phyloP scores from a whole-genome alignment of 129 eudicot genomes.

The Pulicaria dysenterica region DNA sequence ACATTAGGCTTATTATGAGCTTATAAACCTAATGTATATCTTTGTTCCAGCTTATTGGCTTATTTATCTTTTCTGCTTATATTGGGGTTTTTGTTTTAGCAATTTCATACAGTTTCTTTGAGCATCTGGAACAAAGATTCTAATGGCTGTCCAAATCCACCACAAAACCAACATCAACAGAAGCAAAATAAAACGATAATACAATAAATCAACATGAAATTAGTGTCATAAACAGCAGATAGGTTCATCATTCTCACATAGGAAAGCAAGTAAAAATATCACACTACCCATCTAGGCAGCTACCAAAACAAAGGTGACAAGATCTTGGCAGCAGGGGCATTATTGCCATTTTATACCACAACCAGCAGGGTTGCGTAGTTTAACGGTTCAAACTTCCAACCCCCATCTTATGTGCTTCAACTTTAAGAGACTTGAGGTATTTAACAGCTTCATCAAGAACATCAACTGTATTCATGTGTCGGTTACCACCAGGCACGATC shows the following conservation, averaged over 20 bases:
- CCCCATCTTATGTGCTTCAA: constrained; percentile 67
- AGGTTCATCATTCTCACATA: constrained; percentile 21
- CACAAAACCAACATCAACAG: constrained; percentile 5
- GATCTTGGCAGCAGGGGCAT: constrained; percentile 24
- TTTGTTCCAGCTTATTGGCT: too few species aligned
- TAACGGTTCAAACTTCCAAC: constrained; percentile 38
- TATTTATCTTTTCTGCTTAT: too few species aligned
- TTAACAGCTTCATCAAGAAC: constrained; percentile 92
- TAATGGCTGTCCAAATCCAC: background rate
- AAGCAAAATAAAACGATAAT: constrained; percentile 19
- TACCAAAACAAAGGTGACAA: constrained; percentile 15
- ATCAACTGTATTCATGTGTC: constrained; percentile 56
- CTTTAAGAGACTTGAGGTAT: constrained; percentile 83
- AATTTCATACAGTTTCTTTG: background rate
- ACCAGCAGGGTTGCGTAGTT: constrained; percentile 11
- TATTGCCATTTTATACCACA: background rate
- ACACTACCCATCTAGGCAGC: constrained; percentile 20
- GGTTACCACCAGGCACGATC: constrained; percentile 74
- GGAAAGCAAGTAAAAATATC: constrained; percentile 27
- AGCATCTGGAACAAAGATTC: background rate
- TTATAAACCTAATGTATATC: too few species aligned
- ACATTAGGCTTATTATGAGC: too few species aligned
- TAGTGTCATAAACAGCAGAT: constrained; percentile 29
- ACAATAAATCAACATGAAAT: constrained; percentile 7
- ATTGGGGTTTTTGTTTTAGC: background rate